Evolutionary conservation across 345 rosid genomes (phyloP).

Genomic region (Ceriops decandra): DNA sequence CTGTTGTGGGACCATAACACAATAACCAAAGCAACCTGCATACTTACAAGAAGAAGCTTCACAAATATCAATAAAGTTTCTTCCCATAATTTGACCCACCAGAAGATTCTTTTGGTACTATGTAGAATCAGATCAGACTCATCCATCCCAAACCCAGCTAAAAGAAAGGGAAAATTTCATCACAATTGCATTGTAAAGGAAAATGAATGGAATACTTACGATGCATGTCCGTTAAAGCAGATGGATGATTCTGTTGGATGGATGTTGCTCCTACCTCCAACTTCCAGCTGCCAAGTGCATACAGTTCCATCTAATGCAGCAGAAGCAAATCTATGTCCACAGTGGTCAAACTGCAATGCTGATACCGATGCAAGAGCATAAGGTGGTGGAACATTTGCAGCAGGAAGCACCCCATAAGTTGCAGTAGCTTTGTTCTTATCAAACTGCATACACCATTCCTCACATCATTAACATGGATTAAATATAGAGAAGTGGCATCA

Average conservation of each 20-base stretch:
- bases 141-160: background rate
- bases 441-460: slow-evolving; percentile 52
- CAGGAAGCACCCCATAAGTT: slow-evolving; percentile 88
- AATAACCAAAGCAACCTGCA: background rate
- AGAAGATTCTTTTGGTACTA: background rate
- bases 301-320: slow-evolving; percentile 89
- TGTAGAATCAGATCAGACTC: background rate
- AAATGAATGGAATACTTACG: slow-evolving; percentile 48
- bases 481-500: background rate
- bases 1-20: background rate
- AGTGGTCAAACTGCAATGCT: slow-evolving; percentile 75
- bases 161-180: background rate
- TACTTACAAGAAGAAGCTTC: background rate
- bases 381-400: slow-evolving; percentile 81
- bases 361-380: slow-evolving; percentile 87
- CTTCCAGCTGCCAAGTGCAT: slow-evolving; percentile 92
- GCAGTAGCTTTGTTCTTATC: slow-evolving; percentile 76
- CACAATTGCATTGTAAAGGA: slow-evolving; percentile 1
- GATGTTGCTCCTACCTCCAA: slow-evolving; percentile 83
- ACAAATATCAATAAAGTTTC: background rate
- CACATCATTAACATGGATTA: slow-evolving; percentile 22
- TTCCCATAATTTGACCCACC: background rate
- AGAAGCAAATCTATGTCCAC: slow-evolving; percentile 85
- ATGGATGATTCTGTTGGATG: slow-evolving; percentile 81
- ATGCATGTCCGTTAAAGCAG: slow-evolving; percentile 78